A percentile compares a stretch with the other conserved stretches of the same genome.
These are phyloP conservation scores for Periconia macrospinosa DNA, from an alignment of 2,329 filamentous ascomycete species.

Conservation along the genomic window DNA sequence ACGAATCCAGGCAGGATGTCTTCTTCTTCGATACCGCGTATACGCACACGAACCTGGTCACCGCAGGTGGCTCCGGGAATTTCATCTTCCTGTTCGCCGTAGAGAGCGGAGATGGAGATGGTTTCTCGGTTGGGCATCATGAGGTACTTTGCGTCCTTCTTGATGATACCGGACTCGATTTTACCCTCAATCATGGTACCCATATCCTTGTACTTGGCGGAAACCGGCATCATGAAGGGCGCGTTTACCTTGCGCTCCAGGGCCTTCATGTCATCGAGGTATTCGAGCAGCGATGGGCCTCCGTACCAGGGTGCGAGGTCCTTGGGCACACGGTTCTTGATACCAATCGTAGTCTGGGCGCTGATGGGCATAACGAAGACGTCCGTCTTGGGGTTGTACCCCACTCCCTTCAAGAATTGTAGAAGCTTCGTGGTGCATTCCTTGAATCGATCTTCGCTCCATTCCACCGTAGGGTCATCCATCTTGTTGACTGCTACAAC, in stretches of 20 bases:
- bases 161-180: conserved; percentile 90
- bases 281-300: conserved; percentile 89
- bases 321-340: conserved; percentile 81
- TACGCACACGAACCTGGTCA: conserved; percentile 89
- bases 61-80: conserved; percentile 79
- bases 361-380: conserved; percentile 96
- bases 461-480: conserved; percentile 95
- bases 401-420: conserved; percentile 86
- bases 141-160: conserved; percentile 81
- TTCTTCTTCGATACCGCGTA: conserved; percentile 96
- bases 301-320: conserved; percentile 80
- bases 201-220: conserved; percentile 95
- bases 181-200: conserved; percentile 98
- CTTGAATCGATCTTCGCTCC: conserved; percentile 89
- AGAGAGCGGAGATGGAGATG: conserved; percentile 80
- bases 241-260: conserved; percentile 95
- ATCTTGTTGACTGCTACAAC: conserved; percentile 94
- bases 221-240: conserved; percentile 98
- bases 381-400: conserved; percentile 92
- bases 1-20: conserved; percentile 96
- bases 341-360: conserved; percentile 77
- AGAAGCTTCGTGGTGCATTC: conserved; percentile 90
- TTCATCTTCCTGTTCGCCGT: conserved; percentile 96
- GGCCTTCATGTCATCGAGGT: conserved; percentile 89
- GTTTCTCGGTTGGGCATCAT: conserved; percentile 95